A percentile compares a stretch with the other conserved stretches of the same genome.
Conservation (phyloP, 2,329 filamentous ascomycete species). For the Chrysoporthe austroafricana region DNA sequence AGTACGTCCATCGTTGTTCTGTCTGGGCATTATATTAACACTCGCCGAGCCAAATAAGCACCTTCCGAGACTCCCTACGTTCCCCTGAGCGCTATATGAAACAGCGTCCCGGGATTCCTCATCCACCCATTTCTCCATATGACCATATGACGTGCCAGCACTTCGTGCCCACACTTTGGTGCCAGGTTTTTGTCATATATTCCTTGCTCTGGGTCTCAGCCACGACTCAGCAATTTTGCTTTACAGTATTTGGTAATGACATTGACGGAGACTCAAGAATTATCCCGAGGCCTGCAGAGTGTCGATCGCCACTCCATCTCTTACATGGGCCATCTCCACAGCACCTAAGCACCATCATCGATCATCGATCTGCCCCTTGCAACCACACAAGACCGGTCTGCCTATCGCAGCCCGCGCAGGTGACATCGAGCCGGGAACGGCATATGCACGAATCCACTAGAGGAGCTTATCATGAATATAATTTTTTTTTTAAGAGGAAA, state of each 20-base stretch:
- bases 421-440: neutral
- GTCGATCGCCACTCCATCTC: neutral
- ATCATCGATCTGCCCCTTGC: neutral
- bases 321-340: neutral
- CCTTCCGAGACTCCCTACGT: constrained; percentile 3
- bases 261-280: neutral
- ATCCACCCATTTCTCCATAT: constrained; percentile 10
- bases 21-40: neutral
- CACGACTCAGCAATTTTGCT: constrained; percentile 3
- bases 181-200: neutral
- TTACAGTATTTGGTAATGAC: neutral
- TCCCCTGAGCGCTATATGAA: constrained; percentile 24
- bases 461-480: neutral
- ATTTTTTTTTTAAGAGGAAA: neutral
- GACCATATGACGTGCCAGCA: constrained; percentile 1
- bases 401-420: constrained; percentile 2
- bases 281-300: neutral
- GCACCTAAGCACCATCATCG: neutral
- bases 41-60: neutral
- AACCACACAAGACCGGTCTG: neutral
- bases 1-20: neutral
- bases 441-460: constrained; percentile 8
- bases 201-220: constrained; percentile 15
- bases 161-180: no score
- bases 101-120: constrained; percentile 15